These are phyloP conservation scores for Tuber brumale DNA, from an alignment of 495 filamentous ascomycete genomes.

Conservation along the genomic window DNA sequence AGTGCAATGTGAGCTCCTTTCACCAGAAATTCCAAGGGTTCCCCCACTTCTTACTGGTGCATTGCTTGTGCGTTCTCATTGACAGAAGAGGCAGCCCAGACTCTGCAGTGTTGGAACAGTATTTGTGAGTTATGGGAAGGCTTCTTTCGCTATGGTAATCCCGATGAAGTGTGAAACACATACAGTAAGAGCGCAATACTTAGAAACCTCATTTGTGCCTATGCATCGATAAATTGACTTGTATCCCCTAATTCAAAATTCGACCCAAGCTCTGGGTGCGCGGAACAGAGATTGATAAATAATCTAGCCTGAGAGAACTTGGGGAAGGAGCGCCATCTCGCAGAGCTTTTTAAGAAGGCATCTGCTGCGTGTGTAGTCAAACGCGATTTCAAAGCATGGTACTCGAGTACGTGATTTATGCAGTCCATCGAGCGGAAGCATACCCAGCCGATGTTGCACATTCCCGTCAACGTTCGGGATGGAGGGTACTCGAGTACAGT, in stretches of 20 bases:
- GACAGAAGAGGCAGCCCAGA: neutral
- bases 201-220: neutral
- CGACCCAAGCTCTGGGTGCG: neutral
- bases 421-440: neutral
- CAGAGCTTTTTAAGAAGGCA: neutral
- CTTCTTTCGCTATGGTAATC: neutral
- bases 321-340: slow-evolving; percentile 1
- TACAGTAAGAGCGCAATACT: neutral
- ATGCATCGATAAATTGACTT: neutral
- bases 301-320: neutral
- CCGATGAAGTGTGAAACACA: neutral
- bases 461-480: neutral
- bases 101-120: neutral
- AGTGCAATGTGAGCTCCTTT: neutral
- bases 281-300: neutral
- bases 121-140: neutral
- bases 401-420: neutral
- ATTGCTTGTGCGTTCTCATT: neutral
- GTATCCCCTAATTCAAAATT: neutral
- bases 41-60: neutral
- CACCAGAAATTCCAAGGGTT: neutral
- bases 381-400: neutral
- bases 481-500: neutral
- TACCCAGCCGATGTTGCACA: neutral
- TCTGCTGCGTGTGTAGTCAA: neutral